These are phyloP conservation scores for Crithidia brevicula DNA, from an alignment of 208 protist species.

Conservation along the genomic window DNA sequence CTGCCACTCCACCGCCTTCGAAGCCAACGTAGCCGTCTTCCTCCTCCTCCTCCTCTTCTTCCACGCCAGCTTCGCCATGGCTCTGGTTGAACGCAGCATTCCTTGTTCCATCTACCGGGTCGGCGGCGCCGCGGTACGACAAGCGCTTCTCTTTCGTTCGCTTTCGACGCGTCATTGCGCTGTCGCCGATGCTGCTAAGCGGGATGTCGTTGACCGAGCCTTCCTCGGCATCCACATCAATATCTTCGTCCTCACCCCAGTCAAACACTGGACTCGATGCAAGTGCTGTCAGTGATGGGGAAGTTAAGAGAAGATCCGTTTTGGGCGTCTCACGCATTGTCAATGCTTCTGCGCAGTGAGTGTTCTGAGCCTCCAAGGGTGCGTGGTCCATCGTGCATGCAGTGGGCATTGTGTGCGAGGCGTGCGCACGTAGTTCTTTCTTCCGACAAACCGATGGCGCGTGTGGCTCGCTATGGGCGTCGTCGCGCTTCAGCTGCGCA, in stretches of 20 bases:
- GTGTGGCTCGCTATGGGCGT: neutral
- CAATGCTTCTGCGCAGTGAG: too few species aligned
- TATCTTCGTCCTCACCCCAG: slow-evolving; percentile 18
- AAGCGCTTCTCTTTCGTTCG: too few species aligned
- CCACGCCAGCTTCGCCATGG: neutral
- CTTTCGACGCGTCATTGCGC: too few species aligned
- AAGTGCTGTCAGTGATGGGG: neutral
- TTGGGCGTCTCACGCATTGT: too few species aligned
- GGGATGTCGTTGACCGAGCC: neutral
- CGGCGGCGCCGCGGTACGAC: neutral
- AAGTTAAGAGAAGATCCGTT: too few species aligned
- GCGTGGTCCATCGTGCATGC: too few species aligned
- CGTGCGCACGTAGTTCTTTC: too few species aligned
- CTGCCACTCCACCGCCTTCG: slow-evolving; percentile 50
- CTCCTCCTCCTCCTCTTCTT: neutral
- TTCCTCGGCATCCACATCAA: slow-evolving; percentile 4
- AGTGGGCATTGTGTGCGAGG: too few species aligned
- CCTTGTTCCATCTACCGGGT: too few species aligned
- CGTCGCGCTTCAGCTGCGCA: slow-evolving; percentile 21
- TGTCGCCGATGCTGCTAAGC: slow-evolving; percentile 6
- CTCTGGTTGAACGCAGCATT: too few species aligned
- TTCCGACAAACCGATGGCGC: neutral
- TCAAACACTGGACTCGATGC: neutral
- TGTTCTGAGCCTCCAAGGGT: too few species aligned
- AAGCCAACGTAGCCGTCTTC: slow-evolving; percentile 34